These are phyloP conservation scores for Haplographium delicatum DNA, from an alignment of 495 filamentous ascomycete genomes.

Conservation along the genomic window DNA sequence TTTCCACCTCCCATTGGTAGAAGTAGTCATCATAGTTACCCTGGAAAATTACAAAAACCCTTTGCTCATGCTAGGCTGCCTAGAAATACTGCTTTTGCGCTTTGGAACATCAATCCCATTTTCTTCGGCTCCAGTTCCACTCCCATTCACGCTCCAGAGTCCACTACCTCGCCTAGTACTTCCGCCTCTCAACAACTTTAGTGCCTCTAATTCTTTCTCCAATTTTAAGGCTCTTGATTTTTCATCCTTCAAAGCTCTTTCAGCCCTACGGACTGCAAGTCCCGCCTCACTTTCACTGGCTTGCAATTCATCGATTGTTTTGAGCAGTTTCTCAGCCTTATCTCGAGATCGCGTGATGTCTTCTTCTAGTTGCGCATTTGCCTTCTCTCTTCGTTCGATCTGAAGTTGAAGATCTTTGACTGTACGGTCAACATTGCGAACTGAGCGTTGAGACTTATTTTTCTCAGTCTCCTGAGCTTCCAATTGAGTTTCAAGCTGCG, in stretches of 20 bases:
- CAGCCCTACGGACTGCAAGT: conserved; percentile 72
- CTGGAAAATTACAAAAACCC: conserved; percentile 40
- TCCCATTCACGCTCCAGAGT: conserved; percentile 19
- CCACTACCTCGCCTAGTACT: conserved; percentile 32
- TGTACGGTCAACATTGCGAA: conserved; percentile 89
- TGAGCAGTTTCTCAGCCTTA: conserved; percentile 80
- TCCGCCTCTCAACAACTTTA: conserved; percentile 46
- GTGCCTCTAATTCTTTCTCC: conserved; percentile 83
- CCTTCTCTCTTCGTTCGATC: conserved; percentile 87
- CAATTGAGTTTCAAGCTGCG: conserved; percentile 83
- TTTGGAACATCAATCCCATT: conserved; percentile 44
- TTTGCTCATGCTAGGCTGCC: conserved; percentile 48
- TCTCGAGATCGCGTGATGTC: conserved; percentile 80
- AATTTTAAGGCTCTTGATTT: conserved; percentile 74
- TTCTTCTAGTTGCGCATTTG: conserved; percentile 68
- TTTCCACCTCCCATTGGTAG: too few species aligned
- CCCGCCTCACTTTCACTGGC: conserved; percentile 74
- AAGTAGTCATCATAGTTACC: too few species aligned
- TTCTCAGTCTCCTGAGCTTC: conserved; percentile 77
- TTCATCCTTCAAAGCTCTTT: conserved; percentile 87
- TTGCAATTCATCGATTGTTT: conserved; percentile 91
- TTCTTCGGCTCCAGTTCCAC: conserved; percentile 24
- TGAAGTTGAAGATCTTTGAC: conserved; percentile 91
- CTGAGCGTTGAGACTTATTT: conserved; percentile 72
- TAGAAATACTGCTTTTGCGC: conserved; percentile 49